These are phyloP conservation scores for Balakata baccata DNA, from an alignment of 345 rosid genomes.

Conservation along the genomic window DNA sequence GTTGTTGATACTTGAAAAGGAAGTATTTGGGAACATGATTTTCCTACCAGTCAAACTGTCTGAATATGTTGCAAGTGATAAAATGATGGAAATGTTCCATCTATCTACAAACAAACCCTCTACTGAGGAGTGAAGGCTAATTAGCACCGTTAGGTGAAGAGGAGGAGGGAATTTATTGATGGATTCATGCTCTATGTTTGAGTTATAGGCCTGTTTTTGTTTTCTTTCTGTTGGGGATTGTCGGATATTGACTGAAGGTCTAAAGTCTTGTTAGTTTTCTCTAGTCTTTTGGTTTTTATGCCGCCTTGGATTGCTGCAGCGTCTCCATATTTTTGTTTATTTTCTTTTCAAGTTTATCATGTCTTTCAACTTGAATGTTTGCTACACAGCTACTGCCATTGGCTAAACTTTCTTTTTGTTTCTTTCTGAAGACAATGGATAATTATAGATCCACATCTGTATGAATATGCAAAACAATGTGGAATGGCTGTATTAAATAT, in stretches of 20 bases:
- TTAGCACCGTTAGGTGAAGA: neutral
- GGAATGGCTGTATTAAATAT: neutral
- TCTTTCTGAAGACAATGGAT: neutral
- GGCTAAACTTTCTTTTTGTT: neutral
- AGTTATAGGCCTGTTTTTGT: neutral
- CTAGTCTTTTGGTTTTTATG: neutral
- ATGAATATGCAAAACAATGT: neutral
- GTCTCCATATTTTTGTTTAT: neutral
- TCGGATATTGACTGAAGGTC: neutral
- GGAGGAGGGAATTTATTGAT: neutral
- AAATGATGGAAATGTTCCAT: neutral
- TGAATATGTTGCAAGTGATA: constrained; percentile 3
- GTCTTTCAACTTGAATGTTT: neutral
- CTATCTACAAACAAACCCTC: neutral
- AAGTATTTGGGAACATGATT: neutral
- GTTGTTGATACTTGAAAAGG: neutral
- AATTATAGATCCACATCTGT: neutral
- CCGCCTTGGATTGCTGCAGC: neutral
- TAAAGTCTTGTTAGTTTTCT: neutral
- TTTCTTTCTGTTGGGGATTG: neutral
- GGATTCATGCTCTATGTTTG: neutral
- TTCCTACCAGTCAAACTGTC: neutral
- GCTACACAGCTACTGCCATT: neutral
- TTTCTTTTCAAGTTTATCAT: constrained; percentile 5
- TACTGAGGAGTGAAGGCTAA: constrained; percentile 5